Percentiles rank a stretch among this genome's conserved stretches.
Conservation (phyloP, 495 filamentous ascomycete genomes). For the Cercophora sp. region DNA sequence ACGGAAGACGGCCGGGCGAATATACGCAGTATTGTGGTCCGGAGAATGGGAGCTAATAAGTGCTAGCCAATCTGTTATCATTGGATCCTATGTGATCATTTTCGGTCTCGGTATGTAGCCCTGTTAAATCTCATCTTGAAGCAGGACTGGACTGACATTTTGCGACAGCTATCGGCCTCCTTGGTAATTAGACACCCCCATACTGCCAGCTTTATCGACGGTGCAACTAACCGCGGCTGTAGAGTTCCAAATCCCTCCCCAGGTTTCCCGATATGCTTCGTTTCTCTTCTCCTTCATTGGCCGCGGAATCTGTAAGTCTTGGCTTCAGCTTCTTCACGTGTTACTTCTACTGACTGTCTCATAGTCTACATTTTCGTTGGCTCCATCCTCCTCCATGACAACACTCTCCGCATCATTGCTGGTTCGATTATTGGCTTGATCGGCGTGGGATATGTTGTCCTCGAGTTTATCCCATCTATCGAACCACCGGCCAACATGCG, state of each 20-base stretch:
- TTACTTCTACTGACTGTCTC: background rate
- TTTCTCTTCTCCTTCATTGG: slow-evolving; percentile 98
- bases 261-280: slow-evolving; percentile 86
- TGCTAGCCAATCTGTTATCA: slow-evolving; percentile 60
- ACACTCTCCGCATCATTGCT: slow-evolving; percentile 55
- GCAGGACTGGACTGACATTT: background rate
- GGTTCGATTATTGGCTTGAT: slow-evolving; percentile 70
- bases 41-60: background rate
- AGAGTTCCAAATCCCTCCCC: slow-evolving; percentile 94
- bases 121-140: background rate
- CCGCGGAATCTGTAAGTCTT: slow-evolving; percentile 81
- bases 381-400: slow-evolving; percentile 67
- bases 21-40: background rate
- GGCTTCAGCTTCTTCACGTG: background rate
- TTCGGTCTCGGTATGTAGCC: slow-evolving; percentile 76
- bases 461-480: slow-evolving; percentile 94
- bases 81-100: slow-evolving; percentile 80
- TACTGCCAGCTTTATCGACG: no score
- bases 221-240: no score
- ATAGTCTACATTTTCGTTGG: slow-evolving; percentile 96
- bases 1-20: background rate
- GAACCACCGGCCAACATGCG: slow-evolving; percentile 98
- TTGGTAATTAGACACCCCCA: no score
- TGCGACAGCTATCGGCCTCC: slow-evolving; percentile 53
- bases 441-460: slow-evolving; percentile 72